phyloP scores from a whole-genome alignment of 2,329 filamentous ascomycete species.

The Aspergillus transmontanensis region DNA sequence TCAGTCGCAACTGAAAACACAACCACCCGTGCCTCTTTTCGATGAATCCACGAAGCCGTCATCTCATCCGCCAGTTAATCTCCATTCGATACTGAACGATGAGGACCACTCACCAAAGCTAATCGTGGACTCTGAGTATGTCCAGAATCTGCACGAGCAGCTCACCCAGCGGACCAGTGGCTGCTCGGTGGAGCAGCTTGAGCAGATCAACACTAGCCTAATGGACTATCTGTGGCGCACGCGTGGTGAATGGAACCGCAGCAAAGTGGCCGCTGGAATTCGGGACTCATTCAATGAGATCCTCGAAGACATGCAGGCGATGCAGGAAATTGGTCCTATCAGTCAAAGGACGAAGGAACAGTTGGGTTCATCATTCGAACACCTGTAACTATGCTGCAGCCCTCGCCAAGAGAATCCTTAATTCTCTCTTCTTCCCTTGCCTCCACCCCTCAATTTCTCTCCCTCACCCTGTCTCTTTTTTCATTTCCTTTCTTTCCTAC shows the following conservation, averaged over 20 bases:
- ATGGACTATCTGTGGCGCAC: conserved; percentile 89
- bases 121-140: conserved; percentile 51
- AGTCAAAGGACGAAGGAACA: conserved; percentile 39
- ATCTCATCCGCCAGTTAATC: conserved; percentile 26
- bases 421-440: background rate
- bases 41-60: conserved; percentile 33
- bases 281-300: conserved; percentile 72
- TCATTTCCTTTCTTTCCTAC: conserved; percentile 12
- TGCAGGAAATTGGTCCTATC: conserved; percentile 45
- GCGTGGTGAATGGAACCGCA: conserved; percentile 81
- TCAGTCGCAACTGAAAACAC: conserved; percentile 41
- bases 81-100: conserved; percentile 38
- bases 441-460: background rate
- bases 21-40: conserved; percentile 45
- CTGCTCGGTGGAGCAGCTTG: conserved; percentile 87
- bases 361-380: conserved; percentile 20
- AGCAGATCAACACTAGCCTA: conserved; percentile 85
- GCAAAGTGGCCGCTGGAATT: conserved; percentile 67
- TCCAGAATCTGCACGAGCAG: conserved; percentile 62
- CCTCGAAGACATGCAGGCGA: conserved; percentile 60
- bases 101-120: conserved; percentile 34
- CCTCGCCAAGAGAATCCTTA: background rate
- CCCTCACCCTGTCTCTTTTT: background rate
- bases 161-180: conserved; percentile 71
- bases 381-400: background rate